These are phyloP conservation scores for Stylonectria norvegica DNA, from an alignment of 2,329 filamentous ascomycete genomes.

Conservation along the genomic window DNA sequence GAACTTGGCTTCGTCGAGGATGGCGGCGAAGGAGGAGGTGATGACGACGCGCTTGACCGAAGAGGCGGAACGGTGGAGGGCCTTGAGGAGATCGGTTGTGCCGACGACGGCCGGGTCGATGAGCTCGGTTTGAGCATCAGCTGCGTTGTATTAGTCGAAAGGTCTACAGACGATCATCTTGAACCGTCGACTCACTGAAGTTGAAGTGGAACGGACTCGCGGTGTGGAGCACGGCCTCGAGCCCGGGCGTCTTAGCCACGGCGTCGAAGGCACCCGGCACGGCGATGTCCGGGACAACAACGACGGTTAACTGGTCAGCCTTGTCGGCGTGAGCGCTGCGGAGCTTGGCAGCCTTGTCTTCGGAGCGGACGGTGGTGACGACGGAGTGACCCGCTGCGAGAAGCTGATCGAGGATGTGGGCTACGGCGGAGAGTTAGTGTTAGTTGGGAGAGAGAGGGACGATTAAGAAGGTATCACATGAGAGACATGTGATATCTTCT, in stretches of 20 bases:
- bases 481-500: too few relatives aligned
- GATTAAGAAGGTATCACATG: too few relatives aligned
- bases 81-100: conserved; percentile 67
- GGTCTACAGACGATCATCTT: neutral
- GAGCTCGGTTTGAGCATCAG: conserved; percentile 50
- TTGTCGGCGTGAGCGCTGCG: conserved; percentile 45
- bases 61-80: conserved; percentile 57
- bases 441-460: too few relatives aligned
- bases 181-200: conserved; percentile 37
- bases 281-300: conserved; percentile 75
- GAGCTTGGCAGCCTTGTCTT: conserved; percentile 52
- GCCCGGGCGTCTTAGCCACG: conserved; percentile 47
- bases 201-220: conserved; percentile 59
- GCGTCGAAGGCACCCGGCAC: conserved; percentile 69
- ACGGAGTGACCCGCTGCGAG: conserved; percentile 49
- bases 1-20: conserved; percentile 40
- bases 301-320: conserved; percentile 43
- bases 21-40: conserved; percentile 54
- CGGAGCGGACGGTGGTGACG: conserved; percentile 54
- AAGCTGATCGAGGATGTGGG: conserved; percentile 54
- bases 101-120: conserved; percentile 57
- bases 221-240: conserved; percentile 58
- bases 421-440: conserved; percentile 27
- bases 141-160: conserved; percentile 17
- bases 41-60: conserved; percentile 68